phyloP scores from a whole-genome alignment of 129 eudicot species.

The Glebionis coronaria region DNA sequence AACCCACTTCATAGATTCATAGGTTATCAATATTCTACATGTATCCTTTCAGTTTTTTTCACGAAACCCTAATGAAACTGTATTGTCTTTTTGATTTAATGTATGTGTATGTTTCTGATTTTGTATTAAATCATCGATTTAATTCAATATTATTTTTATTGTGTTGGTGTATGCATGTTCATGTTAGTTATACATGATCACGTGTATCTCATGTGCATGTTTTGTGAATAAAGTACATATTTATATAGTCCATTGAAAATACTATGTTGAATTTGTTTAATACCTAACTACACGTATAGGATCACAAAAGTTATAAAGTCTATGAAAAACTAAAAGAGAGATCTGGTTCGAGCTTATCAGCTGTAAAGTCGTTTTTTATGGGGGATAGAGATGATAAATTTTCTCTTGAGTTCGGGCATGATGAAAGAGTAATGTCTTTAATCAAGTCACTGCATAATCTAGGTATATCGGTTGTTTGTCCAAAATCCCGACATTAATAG shows the following conservation, averaged over 20 bases:
- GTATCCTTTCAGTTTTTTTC: too few species aligned
- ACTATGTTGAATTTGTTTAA: not conserved
- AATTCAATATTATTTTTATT: too few species aligned
- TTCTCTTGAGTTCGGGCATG: conserved; percentile 55
- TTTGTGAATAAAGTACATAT: conserved; percentile 12
- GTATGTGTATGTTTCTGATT: too few species aligned
- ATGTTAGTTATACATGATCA: too few species aligned
- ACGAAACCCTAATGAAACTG: too few species aligned
- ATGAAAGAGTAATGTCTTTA: conserved; percentile 58
- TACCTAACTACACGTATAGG: conserved; percentile 39
- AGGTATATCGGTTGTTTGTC: too few species aligned
- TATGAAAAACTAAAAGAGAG: conserved; percentile 75
- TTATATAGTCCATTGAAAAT: not conserved
- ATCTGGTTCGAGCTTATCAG: conserved; percentile 73
- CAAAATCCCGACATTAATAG: not conserved
- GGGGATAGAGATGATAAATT: conserved; percentile 78
- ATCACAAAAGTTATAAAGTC: conserved; percentile 56
- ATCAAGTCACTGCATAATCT: conserved; percentile 51
- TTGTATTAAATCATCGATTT: too few species aligned
- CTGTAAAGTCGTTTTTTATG: conserved; percentile 73
- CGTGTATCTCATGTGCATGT: not conserved
- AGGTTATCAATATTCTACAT: too few species aligned
- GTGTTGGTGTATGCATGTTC: too few species aligned
- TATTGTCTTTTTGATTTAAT: too few species aligned
- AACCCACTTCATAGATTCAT: too few species aligned